A percentile compares a stretch with the other conserved stretches of the same genome.
These are phyloP conservation scores for Friedmanniomyces simplex DNA, from an alignment of 495 filamentous ascomycete species.

Conservation along the genomic window DNA sequence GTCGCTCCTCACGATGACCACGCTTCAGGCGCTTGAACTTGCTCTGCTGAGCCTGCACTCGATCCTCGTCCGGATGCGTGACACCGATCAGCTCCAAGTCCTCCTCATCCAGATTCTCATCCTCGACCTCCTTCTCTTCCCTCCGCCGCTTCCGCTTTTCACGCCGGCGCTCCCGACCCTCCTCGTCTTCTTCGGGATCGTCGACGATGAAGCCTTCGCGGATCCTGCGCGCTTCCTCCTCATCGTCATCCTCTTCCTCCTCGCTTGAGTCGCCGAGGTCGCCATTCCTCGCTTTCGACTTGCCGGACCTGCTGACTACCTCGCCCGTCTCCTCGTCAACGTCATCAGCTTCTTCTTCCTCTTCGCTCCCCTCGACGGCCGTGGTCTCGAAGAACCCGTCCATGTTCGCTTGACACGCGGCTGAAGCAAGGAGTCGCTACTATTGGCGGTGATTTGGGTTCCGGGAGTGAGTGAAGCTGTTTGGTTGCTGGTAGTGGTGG, in stretches of 20 bases:
- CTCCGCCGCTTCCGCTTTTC: conserved; percentile 60
- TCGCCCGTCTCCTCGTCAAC: conserved; percentile 74
- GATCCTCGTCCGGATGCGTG: conserved; percentile 54
- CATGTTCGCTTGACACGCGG: conserved; percentile 2
- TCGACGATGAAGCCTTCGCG: conserved; percentile 95
- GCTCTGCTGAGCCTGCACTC: conserved; percentile 39
- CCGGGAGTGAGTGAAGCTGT: too few species aligned
- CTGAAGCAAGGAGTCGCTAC: not conserved
- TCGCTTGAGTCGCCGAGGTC: conserved; percentile 75
- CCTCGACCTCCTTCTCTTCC: conserved; percentile 67
- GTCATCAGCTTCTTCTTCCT: conserved; percentile 79
- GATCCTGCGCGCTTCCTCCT: conserved; percentile 59
- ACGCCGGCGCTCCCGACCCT: conserved; percentile 52
- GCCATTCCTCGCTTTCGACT: conserved; percentile 34
- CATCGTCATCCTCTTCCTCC: conserved; percentile 93
- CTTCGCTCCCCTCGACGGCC: conserved; percentile 80
- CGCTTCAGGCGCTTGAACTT: conserved; percentile 95
- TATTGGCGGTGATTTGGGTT: not conserved
- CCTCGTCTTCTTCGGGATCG: conserved; percentile 60
- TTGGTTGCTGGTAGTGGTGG: too few species aligned
- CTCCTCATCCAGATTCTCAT: conserved; percentile 86
- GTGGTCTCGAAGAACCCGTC: conserved; percentile 59
- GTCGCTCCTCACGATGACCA: conserved; percentile 66
- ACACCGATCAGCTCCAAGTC: conserved; percentile 91
- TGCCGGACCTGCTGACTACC: conserved; percentile 28